Percentiles rank a stretch among this genome's conserved stretches.
phyloP scores from a whole-genome alignment of 257 asterid species.

The Sherardia arvensis region DNA sequence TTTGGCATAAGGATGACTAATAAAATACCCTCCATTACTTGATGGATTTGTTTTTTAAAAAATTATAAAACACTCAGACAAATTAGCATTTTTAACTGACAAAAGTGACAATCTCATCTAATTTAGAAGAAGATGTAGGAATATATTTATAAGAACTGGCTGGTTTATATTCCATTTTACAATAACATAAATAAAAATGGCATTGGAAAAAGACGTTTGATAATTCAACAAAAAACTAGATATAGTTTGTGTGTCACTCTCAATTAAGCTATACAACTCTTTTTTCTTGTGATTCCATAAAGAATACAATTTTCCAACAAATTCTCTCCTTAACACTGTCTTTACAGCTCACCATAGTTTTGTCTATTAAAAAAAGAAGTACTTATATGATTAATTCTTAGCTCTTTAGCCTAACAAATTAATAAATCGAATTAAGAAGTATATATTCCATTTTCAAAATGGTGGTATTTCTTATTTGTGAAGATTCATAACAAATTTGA shows the following conservation, averaged over 20 bases:
- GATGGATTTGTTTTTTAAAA: too few species aligned
- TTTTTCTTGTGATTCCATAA: neutral
- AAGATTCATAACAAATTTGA: too few species aligned
- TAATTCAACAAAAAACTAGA: neutral
- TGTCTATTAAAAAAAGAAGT: too few species aligned
- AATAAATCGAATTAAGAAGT: neutral
- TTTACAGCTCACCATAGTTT: constrained; percentile 30
- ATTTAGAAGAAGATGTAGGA: neutral
- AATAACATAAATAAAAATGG: neutral
- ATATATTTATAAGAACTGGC: neutral
- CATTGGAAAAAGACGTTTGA: neutral
- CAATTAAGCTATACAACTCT: constrained; percentile 7
- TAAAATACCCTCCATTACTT: too few species aligned
- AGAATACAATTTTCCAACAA: neutral
- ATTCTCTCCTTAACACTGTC: constrained; percentile 6
- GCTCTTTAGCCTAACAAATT: neutral
- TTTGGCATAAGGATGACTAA: too few species aligned
- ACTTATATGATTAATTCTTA: too few species aligned
- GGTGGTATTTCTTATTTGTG: too few species aligned
- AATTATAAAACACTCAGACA: too few species aligned
- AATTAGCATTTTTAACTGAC: too few species aligned
- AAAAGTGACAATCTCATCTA: too few species aligned
- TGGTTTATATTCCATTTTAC: neutral
- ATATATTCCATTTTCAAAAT: too few species aligned
- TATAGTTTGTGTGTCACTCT: constrained; percentile 26